Percentiles rank a stretch among this genome's conserved stretches.
Conservation (phyloP, 306 rosid species). For the Fagus crenata region DNA sequence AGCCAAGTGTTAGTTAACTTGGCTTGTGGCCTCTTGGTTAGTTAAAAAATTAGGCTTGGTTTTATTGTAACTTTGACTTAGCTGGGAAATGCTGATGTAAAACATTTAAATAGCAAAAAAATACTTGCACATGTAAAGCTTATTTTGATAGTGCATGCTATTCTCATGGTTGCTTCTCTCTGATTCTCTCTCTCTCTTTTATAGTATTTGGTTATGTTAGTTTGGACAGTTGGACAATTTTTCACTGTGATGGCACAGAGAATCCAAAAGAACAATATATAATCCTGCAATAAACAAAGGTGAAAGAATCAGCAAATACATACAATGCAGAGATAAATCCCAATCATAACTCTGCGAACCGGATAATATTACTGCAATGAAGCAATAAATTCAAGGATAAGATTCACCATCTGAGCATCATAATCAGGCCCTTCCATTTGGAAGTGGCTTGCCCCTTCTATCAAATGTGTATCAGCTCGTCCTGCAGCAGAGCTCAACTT, state of each 20-base stretch:
- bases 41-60: conserved; percentile 26
- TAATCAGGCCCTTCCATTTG: conserved; percentile 90
- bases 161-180: neutral
- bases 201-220: neutral
- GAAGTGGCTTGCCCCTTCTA: conserved; percentile 83
- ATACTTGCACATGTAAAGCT: conserved; percentile 31
- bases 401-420: conserved; percentile 79
- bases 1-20: conserved; percentile 1
- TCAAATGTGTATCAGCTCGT: conserved; percentile 58
- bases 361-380: conserved; percentile 45
- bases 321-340: conserved; percentile 16
- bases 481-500: conserved; percentile 73
- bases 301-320: conserved; percentile 27
- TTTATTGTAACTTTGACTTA: conserved; percentile 26
- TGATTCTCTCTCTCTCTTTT: conserved; percentile 1
- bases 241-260: conserved; percentile 22
- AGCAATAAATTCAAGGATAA: conserved; percentile 49
- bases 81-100: conserved; percentile 20
- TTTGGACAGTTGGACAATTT: conserved; percentile 4
- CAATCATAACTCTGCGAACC: conserved; percentile 9
- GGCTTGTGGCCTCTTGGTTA: conserved; percentile 14
- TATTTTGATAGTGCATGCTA: conserved; percentile 12
- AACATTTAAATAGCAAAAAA: conserved; percentile 6
- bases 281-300: conserved; percentile 34
- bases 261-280: conserved; percentile 31